These are phyloP conservation scores for Craspedostauros australis DNA, from an alignment of 108 stramenopile genomes.

Conservation along the genomic window DNA sequence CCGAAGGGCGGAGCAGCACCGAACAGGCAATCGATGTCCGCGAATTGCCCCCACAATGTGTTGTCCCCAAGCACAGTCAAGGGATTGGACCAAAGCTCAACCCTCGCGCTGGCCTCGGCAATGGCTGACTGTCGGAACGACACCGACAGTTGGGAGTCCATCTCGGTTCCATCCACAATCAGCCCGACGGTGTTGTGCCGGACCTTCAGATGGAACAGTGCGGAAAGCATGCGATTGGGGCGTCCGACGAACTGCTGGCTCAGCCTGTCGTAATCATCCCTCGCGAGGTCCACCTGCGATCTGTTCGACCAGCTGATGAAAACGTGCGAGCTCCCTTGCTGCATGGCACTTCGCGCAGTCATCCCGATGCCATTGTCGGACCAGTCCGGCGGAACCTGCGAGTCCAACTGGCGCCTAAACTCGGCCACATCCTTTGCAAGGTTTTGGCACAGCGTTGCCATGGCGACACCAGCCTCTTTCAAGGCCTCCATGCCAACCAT, in stretches of 20 bases:
- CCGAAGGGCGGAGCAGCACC: constrained; percentile 67
- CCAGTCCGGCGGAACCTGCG: constrained; percentile 51
- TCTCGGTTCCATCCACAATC: constrained; percentile 49
- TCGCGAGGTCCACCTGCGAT: constrained; percentile 40
- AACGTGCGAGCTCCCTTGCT: constrained; percentile 37
- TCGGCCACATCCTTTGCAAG: constrained; percentile 57
- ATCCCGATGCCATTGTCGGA: constrained; percentile 58
- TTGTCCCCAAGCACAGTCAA: constrained; percentile 43
- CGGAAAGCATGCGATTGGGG: constrained; percentile 46
- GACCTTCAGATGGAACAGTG: constrained; percentile 54
- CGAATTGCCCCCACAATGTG: constrained; percentile 65
- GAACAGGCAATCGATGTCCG: constrained; percentile 66
- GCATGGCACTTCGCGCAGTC: constrained; percentile 8
- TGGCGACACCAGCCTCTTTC: constrained; percentile 63
- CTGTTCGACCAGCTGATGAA: constrained; percentile 61
- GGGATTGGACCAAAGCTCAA: constrained; percentile 68
- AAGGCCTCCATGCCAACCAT: constrained; percentile 69
- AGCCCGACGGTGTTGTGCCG: constrained; percentile 68
- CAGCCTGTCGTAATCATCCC: constrained; percentile 32
- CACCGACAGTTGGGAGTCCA: constrained; percentile 53
- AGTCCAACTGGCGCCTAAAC: constrained; percentile 37
- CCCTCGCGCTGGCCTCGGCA: constrained; percentile 31
- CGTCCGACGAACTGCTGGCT: constrained; percentile 57
- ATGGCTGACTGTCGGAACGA: constrained; percentile 33
- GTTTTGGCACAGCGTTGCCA: constrained; percentile 59